phyloP scores from a whole-genome alignment of 345 rosid genomes.

The Ailanthus altissimus region DNA sequence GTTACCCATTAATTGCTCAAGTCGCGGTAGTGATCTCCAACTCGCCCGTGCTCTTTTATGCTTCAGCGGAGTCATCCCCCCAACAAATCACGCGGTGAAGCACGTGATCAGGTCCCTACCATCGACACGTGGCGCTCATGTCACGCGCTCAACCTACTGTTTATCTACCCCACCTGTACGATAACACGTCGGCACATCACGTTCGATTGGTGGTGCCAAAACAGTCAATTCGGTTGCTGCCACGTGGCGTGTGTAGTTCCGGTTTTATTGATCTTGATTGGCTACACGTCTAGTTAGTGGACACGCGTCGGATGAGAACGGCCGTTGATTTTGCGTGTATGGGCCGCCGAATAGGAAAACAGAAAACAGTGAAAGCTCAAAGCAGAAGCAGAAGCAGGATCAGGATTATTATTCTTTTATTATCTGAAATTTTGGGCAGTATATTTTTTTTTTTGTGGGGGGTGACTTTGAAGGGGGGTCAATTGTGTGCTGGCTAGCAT shows the following conservation, averaged over 20 bases:
- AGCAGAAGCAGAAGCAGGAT: too few species aligned
- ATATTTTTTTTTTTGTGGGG: neutral
- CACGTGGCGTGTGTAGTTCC: slow-evolving; percentile 26
- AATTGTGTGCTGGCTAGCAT: slow-evolving; percentile 17
- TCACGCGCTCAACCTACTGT: slow-evolving; percentile 26
- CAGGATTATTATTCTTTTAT: neutral
- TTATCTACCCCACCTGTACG: slow-evolving; percentile 25
- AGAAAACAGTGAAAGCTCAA: too few species aligned
- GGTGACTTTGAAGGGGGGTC: slow-evolving; percentile 36
- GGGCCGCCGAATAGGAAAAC: slow-evolving; percentile 16
- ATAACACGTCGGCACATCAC: neutral
- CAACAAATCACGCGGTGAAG: slow-evolving; percentile 24
- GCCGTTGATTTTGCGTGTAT: neutral
- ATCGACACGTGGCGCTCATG: neutral
- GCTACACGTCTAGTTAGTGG: slow-evolving; percentile 16
- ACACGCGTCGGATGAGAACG: neutral
- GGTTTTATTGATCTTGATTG: neutral
- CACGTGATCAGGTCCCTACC: slow-evolving; percentile 18
- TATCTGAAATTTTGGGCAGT: neutral
- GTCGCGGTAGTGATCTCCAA: slow-evolving; percentile 27
- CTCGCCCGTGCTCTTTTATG: slow-evolving; percentile 20
- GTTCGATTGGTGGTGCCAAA: slow-evolving; percentile 33
- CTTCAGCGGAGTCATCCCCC: neutral
- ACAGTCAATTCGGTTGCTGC: neutral
- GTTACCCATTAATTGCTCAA: neutral